Percentiles rank a stretch among this genome's conserved stretches.
These are phyloP conservation scores for Aegilops speltoides DNA, from an alignment of 176 grass and related monocot species.

Conservation along the genomic window DNA sequence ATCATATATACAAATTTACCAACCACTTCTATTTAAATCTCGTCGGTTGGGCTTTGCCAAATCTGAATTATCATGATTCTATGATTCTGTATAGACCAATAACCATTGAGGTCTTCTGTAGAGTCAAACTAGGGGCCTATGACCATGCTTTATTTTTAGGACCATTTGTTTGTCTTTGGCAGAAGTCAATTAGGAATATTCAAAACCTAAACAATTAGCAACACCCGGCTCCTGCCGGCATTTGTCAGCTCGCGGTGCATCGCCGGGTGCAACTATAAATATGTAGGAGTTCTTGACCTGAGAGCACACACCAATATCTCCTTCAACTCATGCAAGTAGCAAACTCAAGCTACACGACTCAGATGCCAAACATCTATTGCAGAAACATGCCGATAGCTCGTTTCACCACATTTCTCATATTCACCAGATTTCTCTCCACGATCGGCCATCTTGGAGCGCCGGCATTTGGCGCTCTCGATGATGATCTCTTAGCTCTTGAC, in stretches of 20 bases:
- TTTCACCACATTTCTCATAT: conserved; percentile 5
- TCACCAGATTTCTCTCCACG: conserved; percentile 31
- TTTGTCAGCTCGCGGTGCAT: background rate
- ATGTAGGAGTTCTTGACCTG: background rate
- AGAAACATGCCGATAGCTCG: conserved; percentile 14
- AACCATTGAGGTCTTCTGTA: conserved; percentile 12
- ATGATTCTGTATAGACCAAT: conserved; percentile 11
- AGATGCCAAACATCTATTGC: background rate
- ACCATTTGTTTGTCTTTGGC: background rate
- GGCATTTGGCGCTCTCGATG: background rate
- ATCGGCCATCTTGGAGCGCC: background rate
- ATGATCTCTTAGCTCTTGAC: background rate
- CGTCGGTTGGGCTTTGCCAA: background rate
- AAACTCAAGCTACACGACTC: conserved; percentile 28
- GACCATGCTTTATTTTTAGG: conserved; percentile 4
- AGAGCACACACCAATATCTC: background rate
- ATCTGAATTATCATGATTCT: conserved; percentile 13
- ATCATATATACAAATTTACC: too few species aligned
- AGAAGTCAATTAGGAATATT: conserved; percentile 32
- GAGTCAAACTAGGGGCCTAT: background rate
- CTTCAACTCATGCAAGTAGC: conserved; percentile 21
- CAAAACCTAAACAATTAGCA: conserved; percentile 1
- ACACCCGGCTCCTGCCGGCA: background rate
- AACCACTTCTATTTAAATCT: background rate
- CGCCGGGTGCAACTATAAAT: conserved; percentile 30